Conservation (phyloP, 768 basidiomycete species). For the Suillus americanus region DNA sequence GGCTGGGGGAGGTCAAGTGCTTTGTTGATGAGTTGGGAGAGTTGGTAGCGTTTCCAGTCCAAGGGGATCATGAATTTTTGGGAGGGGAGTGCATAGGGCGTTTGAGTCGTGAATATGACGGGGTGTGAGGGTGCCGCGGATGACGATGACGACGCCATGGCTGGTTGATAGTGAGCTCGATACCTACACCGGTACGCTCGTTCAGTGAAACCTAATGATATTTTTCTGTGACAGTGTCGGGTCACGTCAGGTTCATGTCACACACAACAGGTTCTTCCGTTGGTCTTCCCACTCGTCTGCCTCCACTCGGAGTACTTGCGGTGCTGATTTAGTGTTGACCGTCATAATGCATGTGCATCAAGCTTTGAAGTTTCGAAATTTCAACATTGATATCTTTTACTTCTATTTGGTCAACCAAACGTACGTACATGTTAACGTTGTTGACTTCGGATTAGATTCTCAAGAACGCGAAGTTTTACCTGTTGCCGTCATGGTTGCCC, state of each 20-base stretch:
- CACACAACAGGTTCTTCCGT: background rate
- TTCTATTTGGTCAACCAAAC: too few relatives aligned
- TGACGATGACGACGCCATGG: background rate
- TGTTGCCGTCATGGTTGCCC: background rate
- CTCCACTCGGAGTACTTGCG: background rate
- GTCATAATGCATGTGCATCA: background rate
- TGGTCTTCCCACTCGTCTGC: too few relatives aligned
- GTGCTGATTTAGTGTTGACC: background rate
- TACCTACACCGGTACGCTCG: background rate
- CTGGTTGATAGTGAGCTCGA: background rate
- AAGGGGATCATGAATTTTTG: conserved; percentile 94
- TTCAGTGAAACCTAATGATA: background rate
- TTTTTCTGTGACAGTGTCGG: background rate
- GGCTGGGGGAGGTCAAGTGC: conserved; percentile 72
- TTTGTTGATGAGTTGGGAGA: conserved; percentile 96
- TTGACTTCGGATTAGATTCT: background rate
- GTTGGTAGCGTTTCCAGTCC: conserved; percentile 91
- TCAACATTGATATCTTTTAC: background rate
- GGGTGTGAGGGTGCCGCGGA: conserved; percentile 42
- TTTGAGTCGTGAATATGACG: conserved; percentile 72
- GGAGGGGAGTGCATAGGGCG: conserved; percentile 70
- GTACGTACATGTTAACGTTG: background rate
- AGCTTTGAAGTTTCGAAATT: background rate
- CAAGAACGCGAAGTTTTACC: background rate
- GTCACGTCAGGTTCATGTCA: background rate